phyloP scores from a whole-genome alignment of 2,329 filamentous ascomycete species.

The Cadophora sp. region DNA sequence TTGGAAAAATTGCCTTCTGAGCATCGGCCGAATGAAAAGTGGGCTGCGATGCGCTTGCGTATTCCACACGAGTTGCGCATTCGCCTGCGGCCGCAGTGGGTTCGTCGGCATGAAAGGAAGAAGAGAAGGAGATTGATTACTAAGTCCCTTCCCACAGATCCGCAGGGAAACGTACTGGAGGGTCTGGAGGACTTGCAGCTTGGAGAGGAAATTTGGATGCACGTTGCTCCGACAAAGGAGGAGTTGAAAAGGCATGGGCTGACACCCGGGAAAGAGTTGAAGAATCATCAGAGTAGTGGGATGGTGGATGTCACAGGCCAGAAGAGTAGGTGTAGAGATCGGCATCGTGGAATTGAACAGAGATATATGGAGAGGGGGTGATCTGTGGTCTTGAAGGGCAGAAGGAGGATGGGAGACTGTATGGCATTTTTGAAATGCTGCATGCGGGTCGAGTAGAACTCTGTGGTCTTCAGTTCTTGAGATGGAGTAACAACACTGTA shows the following conservation, averaged over 20 bases:
- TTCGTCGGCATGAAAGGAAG: conserved; percentile 42
- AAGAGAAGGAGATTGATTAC: conserved; percentile 44
- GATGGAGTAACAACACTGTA: not conserved
- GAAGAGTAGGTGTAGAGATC: conserved; percentile 17
- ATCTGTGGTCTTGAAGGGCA: not conserved
- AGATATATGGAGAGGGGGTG: conserved; percentile 31
- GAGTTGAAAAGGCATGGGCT: conserved; percentile 39
- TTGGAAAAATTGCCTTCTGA: conserved; percentile 56
- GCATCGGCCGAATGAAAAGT: conserved; percentile 63
- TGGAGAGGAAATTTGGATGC: conserved; percentile 60
- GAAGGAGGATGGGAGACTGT: not conserved
- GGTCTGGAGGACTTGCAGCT: conserved; percentile 44
- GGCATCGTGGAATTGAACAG: conserved; percentile 29
- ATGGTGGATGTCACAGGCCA: conserved; percentile 30
- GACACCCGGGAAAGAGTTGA: conserved; percentile 22
- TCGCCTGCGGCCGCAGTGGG: conserved; percentile 47
- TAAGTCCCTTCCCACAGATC: conserved; percentile 45
- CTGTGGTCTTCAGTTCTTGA: not conserved
- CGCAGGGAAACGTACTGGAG: conserved; percentile 47
- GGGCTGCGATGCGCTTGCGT: conserved; percentile 61
- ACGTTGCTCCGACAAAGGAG: conserved; percentile 50
- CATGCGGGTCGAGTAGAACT: not conserved
- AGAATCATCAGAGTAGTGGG: conserved; percentile 17
- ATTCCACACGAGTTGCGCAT: conserved; percentile 64
- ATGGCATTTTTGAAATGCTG: not conserved